Evolutionary conservation across 2,329 filamentous ascomycete species (phyloP), one percentile per base, ranked within the genome.

Genomic region (Cytospora piceae): DNA sequence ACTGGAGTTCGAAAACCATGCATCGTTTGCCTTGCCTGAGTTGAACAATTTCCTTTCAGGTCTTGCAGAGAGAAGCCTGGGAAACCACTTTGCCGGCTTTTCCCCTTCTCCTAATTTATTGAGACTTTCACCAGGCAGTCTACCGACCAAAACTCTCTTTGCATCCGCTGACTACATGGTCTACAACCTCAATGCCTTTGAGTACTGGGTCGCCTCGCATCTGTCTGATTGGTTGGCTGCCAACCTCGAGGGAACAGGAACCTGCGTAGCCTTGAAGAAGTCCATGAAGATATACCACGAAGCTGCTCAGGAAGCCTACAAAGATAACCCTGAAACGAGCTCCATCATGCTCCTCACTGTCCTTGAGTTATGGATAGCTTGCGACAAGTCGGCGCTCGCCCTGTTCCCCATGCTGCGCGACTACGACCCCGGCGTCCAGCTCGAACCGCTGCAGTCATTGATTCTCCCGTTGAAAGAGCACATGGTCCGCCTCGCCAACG

Each of bases 281-380:
- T 27, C 42, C 3, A 75, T 82, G 1, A 53, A 71, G 2, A 17
- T 51, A 0, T 84, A 84, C 62, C 71, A 78, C 49, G 5, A 20
- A 0, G 4, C 27, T 4, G 78, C 78, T 0, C 51, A 32, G 0
- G 0, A 1, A 0, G 11, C 39, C 0, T 87, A 87, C 53, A 2
- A 61, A 0, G 67, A 59, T 0, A 77, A 80, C 2, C 82, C 86
- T 0, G 80, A 84, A 66, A 74, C 73, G 0, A 70, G 76, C 0
- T 90, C 87, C 0, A 67, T 81, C 5, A 87, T 88, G 82, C 64
- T 87, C 3, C 77, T 90, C 0, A 85, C 81, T 0, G 69, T 84
- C 0, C 69, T 87, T 3, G 85, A 89, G 62, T 72, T 90, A 0
- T 90, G 87, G 87, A 71, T 85, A 9, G 83, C 82, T 0, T 80